phyloP scores from a whole-genome alignment of 495 filamentous ascomycete genomes.

The Podospora bellae-mahoneyi region DNA sequence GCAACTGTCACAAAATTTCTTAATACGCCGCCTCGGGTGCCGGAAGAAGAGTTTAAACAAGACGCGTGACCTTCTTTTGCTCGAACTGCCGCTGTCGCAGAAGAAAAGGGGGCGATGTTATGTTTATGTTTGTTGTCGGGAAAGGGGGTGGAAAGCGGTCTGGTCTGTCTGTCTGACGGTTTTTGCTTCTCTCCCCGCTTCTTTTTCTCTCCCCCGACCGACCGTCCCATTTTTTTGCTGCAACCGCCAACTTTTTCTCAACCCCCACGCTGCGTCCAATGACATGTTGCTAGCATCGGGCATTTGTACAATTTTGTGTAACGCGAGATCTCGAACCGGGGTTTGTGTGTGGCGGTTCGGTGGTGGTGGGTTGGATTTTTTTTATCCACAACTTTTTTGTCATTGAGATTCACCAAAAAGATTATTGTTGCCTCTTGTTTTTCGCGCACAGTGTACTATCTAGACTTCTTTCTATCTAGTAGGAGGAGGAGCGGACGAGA shows the following conservation, averaged over 20 bases:
- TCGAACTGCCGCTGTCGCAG: background rate
- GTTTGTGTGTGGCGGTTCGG: background rate
- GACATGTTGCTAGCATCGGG: background rate
- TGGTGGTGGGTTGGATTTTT: background rate
- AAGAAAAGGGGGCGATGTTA: background rate
- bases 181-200: background rate
- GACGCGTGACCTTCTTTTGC: background rate
- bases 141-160: background rate
- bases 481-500: background rate
- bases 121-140: background rate
- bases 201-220: background rate
- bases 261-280: slow-evolving; percentile 15
- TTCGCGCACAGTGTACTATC: background rate
- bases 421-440: background rate
- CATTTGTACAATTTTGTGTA: slow-evolving; percentile 15
- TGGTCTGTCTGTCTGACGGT: background rate
- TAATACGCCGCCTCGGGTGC: background rate
- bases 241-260: background rate
- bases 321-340: slow-evolving; percentile 12
- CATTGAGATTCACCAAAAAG: background rate
- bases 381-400: background rate
- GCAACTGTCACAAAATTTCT: background rate
- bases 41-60: background rate
- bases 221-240: background rate
- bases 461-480: background rate